Evolutionary conservation across 2,329 filamentous ascomycete species (phyloP).

Genomic region (Claviceps digitariae): DNA sequence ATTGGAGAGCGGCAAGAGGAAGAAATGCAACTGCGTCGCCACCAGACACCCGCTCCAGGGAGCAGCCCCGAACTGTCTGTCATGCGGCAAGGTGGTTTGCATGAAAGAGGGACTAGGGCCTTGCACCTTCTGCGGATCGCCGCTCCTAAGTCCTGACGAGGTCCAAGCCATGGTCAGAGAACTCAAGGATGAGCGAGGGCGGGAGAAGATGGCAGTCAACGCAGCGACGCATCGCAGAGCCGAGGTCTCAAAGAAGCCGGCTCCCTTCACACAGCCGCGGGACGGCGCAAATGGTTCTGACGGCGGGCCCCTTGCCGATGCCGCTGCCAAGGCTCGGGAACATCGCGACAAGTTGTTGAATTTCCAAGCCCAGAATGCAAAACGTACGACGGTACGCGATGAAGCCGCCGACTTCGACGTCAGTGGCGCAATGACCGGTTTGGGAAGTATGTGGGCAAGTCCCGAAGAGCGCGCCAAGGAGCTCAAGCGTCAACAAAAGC

Average conservation of each 20-base stretch:
- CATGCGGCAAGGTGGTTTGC: conserved; percentile 90
- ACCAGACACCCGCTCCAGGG: conserved; percentile 74
- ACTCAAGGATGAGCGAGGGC: conserved; percentile 71
- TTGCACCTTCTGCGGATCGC: conserved; percentile 75
- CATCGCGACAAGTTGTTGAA: conserved; percentile 69
- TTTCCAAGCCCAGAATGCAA: conserved; percentile 78
- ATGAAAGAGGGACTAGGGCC: conserved; percentile 87
- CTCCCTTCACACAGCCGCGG: conserved; percentile 41
- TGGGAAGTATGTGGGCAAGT: conserved; percentile 60
- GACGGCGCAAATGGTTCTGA: conserved; percentile 18
- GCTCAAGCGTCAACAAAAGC: conserved; percentile 72
- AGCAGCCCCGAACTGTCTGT: conserved; percentile 86
- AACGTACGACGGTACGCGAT: conserved; percentile 71
- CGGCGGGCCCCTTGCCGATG: conserved; percentile 33
- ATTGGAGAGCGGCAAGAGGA: conserved; percentile 38
- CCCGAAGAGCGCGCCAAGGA: conserved; percentile 72
- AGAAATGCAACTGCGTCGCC: conserved; percentile 78
- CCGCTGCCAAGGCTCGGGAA: conserved; percentile 54
- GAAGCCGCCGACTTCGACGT: conserved; percentile 58
- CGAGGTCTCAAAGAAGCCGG: conserved; percentile 47
- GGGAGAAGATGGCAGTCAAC: conserved; percentile 74
- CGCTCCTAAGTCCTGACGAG: conserved; percentile 58
- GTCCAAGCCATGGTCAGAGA: conserved; percentile 76
- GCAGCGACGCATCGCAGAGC: conserved; percentile 54
- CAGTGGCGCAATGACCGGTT: conserved; percentile 28